Conservation (phyloP, 495 filamentous ascomycete species). For the Neurospora hispaniola region DNA sequence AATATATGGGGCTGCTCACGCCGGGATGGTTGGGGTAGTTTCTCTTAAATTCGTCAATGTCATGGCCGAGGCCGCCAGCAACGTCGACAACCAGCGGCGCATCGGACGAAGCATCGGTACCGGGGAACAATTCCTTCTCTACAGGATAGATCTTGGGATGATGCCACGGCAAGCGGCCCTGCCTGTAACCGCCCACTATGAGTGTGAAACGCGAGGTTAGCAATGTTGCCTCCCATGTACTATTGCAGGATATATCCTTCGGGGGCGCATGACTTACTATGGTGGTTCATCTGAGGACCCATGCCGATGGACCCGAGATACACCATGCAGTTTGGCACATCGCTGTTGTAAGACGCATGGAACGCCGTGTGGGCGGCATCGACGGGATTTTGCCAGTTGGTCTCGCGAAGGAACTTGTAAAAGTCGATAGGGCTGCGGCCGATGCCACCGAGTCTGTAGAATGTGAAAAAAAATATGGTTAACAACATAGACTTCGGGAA, state of each 20-base stretch:
- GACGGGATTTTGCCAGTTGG: slow-evolving; percentile 29
- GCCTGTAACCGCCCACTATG: slow-evolving; percentile 37
- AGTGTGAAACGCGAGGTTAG: background rate
- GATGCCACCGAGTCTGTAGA: background rate
- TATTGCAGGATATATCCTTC: background rate
- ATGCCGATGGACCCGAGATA: background rate
- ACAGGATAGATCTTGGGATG: slow-evolving; percentile 32
- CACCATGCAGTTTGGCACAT: slow-evolving; percentile 8
- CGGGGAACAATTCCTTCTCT: background rate
- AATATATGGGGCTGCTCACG: background rate
- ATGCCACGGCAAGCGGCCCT: slow-evolving; percentile 42
- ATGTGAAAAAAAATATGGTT: background rate
- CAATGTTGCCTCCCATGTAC: background rate
- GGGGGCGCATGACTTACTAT: background rate
- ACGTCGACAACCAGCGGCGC: slow-evolving; percentile 39
- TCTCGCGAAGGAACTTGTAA: slow-evolving; percentile 27
- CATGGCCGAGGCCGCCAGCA: slow-evolving; percentile 45
- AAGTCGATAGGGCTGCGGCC: background rate
- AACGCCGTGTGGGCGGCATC: slow-evolving; percentile 25
- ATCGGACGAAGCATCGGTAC: background rate
- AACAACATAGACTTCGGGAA: background rate
- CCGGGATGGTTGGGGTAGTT: slow-evolving; percentile 32
- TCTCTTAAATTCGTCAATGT: slow-evolving; percentile 33
- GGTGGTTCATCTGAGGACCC: background rate
- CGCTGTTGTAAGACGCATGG: slow-evolving; percentile 33